These are phyloP conservation scores for Lodderomyces jiufengensis DNA, from an alignment of 1,139 yeast species.

Conservation along the genomic window DNA sequence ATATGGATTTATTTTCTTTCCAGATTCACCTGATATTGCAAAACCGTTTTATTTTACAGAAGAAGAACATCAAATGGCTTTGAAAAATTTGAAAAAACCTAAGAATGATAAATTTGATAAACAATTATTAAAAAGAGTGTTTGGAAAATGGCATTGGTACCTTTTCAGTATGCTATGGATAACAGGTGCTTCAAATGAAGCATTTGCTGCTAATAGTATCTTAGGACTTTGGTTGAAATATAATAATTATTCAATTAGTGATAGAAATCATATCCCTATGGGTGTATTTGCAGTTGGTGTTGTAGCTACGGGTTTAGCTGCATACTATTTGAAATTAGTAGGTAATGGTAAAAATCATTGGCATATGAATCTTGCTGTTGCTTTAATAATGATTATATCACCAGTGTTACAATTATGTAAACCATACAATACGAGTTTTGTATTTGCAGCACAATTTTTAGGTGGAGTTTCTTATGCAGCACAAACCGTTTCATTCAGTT, in stretches of 20 bases:
- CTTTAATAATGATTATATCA: constrained; percentile 36
- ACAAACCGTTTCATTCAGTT: constrained; percentile 55
- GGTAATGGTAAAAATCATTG: constrained; percentile 33
- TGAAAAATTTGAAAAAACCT: constrained; percentile 31
- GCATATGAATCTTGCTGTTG: constrained; percentile 45
- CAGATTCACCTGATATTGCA: constrained; percentile 52
- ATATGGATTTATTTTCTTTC: constrained; percentile 53
- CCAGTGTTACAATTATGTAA: constrained; percentile 29
- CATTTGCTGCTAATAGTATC: constrained; percentile 49
- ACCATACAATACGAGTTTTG: constrained; percentile 14
- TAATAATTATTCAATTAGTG: constrained; percentile 39
- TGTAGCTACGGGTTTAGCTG: constrained; percentile 41
- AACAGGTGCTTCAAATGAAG: constrained; percentile 58
- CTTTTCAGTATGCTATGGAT: constrained; percentile 52
- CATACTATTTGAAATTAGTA: constrained; percentile 40
- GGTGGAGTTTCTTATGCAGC: constrained; percentile 55
- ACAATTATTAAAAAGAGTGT: constrained; percentile 44
- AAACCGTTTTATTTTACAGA: constrained; percentile 32
- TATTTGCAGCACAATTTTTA: constrained; percentile 53
- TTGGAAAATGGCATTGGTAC: constrained; percentile 60
- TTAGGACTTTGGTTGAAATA: constrained; percentile 50
- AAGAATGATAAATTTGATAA: constrained; percentile 36
- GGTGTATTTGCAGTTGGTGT: constrained; percentile 56
- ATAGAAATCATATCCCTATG: constrained; percentile 55
- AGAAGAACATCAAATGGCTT: constrained; percentile 31